phyloP scores from a whole-genome alignment of 345 rosid genomes.

The Reutealis trisperma region DNA sequence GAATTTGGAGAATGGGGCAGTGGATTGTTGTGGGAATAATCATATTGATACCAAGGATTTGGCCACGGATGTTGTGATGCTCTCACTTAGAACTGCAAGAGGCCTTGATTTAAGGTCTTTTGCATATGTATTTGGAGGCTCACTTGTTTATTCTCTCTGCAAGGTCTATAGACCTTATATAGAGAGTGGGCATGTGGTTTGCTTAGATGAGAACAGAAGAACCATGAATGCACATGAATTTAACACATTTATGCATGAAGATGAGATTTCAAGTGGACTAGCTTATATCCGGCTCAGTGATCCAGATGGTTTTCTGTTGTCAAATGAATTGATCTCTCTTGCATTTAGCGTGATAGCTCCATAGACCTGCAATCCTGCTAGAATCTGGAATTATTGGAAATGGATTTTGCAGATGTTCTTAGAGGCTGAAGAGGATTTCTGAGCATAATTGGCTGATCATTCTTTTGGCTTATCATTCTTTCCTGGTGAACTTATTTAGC shows the following conservation, averaged over 20 bases:
- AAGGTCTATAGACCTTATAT: constrained; percentile 57
- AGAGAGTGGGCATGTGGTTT: constrained; percentile 71
- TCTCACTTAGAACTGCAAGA: constrained; percentile 79
- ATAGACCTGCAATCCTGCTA: constrained; percentile 20
- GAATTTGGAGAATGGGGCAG: constrained; percentile 56
- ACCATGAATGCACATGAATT: constrained; percentile 45
- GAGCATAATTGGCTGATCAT: background rate
- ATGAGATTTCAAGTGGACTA: constrained; percentile 37
- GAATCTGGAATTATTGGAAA: background rate
- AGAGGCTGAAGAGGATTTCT: background rate
- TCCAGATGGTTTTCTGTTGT: constrained; percentile 90
- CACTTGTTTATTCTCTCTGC: constrained; percentile 56
- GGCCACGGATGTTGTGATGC: constrained; percentile 82
- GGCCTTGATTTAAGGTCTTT: constrained; percentile 71
- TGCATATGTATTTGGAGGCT: constrained; percentile 58
- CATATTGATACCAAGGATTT: constrained; percentile 56
- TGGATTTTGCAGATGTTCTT: background rate
- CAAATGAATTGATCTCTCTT: constrained; percentile 78
- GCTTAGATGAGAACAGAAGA: constrained; percentile 60
- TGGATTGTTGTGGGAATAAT: constrained; percentile 34
- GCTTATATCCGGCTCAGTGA: constrained; percentile 69
- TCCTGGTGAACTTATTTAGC: background rate
- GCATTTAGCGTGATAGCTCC: constrained; percentile 61
- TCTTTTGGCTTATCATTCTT: background rate
- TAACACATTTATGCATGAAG: constrained; percentile 33